Percentiles rank a stretch among this genome's conserved stretches.
phyloP scores from a whole-genome alignment of 2,329 filamentous ascomycete genomes.

The Talaromyces rugulosus region DNA sequence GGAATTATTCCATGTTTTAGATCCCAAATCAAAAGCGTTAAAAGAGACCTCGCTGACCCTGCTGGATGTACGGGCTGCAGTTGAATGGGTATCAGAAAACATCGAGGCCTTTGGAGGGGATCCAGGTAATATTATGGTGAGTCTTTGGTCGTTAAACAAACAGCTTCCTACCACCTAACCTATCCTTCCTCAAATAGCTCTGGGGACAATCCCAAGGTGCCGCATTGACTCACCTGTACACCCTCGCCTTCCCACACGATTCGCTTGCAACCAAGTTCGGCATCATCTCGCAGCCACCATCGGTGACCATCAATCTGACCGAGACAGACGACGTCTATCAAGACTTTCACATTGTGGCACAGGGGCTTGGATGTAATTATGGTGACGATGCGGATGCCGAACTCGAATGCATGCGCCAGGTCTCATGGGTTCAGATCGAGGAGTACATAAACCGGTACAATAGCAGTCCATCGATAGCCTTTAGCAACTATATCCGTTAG shows the following conservation, averaged over 20 bases:
- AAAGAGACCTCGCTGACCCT: conserved; percentile 1
- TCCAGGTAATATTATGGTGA: conserved; percentile 23
- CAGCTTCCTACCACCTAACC: no score
- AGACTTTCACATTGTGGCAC: conserved; percentile 28
- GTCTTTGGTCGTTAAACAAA: background rate
- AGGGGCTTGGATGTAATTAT: conserved; percentile 23
- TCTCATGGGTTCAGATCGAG: conserved; percentile 22
- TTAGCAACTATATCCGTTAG: conserved; percentile 11
- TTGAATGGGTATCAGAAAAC: conserved; percentile 30
- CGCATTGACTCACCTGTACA: conserved; percentile 20
- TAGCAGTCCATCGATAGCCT: conserved; percentile 19
- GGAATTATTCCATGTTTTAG: background rate
- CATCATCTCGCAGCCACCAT: conserved; percentile 1
- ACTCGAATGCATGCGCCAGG: conserved; percentile 25
- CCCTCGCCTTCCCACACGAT: conserved; percentile 22
- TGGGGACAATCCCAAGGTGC: conserved; percentile 25
- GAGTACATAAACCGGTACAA: conserved; percentile 24
- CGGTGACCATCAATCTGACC: conserved; percentile 7
- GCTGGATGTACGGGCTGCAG: conserved; percentile 18
- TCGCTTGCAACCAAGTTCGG: conserved; percentile 20
- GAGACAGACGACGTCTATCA: conserved; percentile 17
- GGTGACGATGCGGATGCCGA: conserved; percentile 19
- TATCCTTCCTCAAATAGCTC: background rate
- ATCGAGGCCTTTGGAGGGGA: conserved; percentile 34
- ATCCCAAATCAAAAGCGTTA: conserved; percentile 14